These are phyloP conservation scores for Salvia rosmarinus DNA, from an alignment of 257 asterid genomes.

Conservation along the genomic window DNA sequence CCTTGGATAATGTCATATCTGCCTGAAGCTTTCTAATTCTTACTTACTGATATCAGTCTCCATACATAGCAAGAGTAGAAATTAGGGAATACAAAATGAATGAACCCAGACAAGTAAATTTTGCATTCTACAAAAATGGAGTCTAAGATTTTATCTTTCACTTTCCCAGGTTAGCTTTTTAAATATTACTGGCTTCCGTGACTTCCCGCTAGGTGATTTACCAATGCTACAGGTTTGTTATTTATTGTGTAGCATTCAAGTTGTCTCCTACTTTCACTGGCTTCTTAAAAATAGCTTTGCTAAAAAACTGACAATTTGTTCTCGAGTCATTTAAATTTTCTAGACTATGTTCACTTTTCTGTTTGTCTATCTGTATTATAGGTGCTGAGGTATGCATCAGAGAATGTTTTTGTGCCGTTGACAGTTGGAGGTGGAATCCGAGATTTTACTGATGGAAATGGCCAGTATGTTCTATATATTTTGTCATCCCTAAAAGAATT, in stretches of 20 bases:
- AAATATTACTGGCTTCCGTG: constrained; percentile 95
- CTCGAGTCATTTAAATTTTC: constrained; percentile 1
- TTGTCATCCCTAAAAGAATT: not conserved
- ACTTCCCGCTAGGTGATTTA: constrained; percentile 94
- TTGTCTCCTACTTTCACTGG: constrained; percentile 16
- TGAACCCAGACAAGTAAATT: not conserved
- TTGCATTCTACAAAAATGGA: not conserved
- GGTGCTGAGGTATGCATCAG: constrained; percentile 78
- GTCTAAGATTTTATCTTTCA: constrained; percentile 8
- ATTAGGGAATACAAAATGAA: not conserved
- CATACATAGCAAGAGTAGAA: not conserved
- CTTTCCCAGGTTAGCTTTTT: constrained; percentile 80
- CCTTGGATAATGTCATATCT: not conserved
- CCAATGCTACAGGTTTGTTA: constrained; percentile 88
- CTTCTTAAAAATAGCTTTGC: constrained; percentile 3
- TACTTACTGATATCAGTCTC: constrained; percentile 5
- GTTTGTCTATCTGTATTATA: constrained; percentile 35
- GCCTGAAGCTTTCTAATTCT: constrained; percentile 6
- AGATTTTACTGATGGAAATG: constrained; percentile 89
- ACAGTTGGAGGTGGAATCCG: constrained; percentile 98
- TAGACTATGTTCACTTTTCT: not conserved
- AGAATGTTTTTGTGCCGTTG: constrained; percentile 87
- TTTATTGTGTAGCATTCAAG: not conserved
- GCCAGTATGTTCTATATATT: constrained; percentile 49
- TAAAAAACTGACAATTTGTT: not conserved